Evolutionary conservation across 345 rosid species (phyloP).

Genomic region (Psidium friedrichsthalianum): DNA sequence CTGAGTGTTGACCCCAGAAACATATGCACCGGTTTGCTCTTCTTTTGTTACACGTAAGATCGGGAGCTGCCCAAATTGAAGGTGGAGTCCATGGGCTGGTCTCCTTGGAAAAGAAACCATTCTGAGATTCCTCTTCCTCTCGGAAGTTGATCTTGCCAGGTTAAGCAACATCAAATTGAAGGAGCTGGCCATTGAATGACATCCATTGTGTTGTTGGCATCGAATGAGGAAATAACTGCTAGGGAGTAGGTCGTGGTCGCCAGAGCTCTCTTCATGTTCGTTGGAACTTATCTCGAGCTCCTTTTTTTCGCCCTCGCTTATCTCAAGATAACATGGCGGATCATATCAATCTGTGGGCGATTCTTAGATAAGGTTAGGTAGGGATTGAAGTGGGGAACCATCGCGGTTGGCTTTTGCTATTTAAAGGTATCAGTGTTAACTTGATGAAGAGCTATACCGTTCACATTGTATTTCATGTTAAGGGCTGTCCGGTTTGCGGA

Average conservation of each 20-base stretch:
- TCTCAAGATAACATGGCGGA: background rate
- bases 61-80: slow-evolving; percentile 92
- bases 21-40: background rate
- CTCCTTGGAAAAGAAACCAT: slow-evolving; percentile 64
- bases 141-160: background rate
- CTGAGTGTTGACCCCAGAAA: too few relatives aligned
- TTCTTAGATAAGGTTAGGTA: background rate
- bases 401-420: background rate
- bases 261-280: background rate
- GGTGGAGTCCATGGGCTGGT: slow-evolving; percentile 80
- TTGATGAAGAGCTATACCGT: background rate
- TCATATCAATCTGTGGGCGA: background rate
- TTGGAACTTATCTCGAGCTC: background rate
- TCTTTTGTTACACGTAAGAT: slow-evolving; percentile 38
- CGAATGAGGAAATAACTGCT: background rate
- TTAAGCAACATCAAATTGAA: background rate
- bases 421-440: background rate
- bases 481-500: background rate
- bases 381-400: background rate
- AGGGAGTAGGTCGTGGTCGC: background rate
- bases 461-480: background rate
- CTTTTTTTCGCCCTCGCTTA: background rate
- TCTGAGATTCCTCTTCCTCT: slow-evolving; percentile 14
- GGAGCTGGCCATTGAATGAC: background rate
- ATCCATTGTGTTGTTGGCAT: background rate